phyloP scores from a whole-genome alignment of 2,329 filamentous ascomycete species.

The Aspergillus brunneoviolaceus region DNA sequence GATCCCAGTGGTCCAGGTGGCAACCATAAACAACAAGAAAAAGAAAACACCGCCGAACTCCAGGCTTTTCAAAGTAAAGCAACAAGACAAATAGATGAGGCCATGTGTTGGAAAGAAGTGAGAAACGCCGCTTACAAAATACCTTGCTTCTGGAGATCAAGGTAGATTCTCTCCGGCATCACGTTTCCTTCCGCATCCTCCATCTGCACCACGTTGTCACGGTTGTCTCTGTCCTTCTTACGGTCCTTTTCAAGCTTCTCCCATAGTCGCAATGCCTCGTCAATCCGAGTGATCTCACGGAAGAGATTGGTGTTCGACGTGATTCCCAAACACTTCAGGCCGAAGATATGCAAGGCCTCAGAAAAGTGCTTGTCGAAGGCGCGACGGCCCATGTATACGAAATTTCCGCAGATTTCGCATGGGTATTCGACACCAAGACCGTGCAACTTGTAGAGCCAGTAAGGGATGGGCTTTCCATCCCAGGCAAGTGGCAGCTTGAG shows the following conservation, averaged over 20 bases:
- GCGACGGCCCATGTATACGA: conserved; percentile 95
- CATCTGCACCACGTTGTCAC: conserved; percentile 93
- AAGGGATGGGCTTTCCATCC: conserved; percentile 98
- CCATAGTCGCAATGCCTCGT: conserved; percentile 85
- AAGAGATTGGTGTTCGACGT: conserved; percentile 81
- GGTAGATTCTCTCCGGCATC: conserved; percentile 98
- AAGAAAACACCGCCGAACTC: conserved; percentile 31
- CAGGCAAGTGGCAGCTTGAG: conserved; percentile 93
- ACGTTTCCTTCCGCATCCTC: conserved; percentile 97
- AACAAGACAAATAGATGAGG: conserved; percentile 12
- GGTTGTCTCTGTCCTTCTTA: conserved; percentile 71
- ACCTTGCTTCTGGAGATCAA: conserved; percentile 90
- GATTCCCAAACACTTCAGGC: conserved; percentile 89
- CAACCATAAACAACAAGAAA: conserved; percentile 12
- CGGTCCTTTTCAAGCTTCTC: conserved; percentile 88
- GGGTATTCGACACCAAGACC: conserved; percentile 91
- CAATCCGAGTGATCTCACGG: conserved; percentile 88
- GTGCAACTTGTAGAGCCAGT: conserved; percentile 97
- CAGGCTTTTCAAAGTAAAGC: conserved; percentile 26
- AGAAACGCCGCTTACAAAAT: conserved; percentile 57
- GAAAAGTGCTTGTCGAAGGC: conserved; percentile 99
- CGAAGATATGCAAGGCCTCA: conserved; percentile 88
- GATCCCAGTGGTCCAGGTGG: conserved; percentile 14
- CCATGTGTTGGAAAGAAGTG: background rate
- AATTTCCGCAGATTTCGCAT: conserved; percentile 97